Conservation (phyloP, 805 yeast genomes). For the Cyberlindnera misumaiensis region DNA sequence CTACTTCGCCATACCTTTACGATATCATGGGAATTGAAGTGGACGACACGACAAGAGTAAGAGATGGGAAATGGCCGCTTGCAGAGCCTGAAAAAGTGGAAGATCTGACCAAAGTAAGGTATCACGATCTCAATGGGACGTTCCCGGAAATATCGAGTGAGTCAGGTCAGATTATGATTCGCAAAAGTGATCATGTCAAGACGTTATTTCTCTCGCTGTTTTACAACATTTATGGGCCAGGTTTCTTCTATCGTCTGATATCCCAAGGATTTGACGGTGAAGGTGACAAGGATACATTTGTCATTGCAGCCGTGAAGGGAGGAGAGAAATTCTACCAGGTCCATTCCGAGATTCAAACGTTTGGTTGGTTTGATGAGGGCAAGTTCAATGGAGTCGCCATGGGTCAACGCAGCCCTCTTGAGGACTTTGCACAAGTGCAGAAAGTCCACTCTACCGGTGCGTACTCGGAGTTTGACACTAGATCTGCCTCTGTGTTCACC, state of each 20-base stretch:
- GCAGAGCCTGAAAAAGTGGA: conserved; percentile 3
- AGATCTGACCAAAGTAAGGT: conserved; percentile 30
- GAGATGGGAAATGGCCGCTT: conserved; percentile 20
- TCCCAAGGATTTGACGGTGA: conserved; percentile 73
- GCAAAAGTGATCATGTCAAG: conserved; percentile 51
- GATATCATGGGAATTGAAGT: conserved; percentile 40
- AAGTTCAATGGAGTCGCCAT: conserved; percentile 64
- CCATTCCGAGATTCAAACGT: conserved; percentile 19
- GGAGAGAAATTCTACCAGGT: conserved; percentile 43
- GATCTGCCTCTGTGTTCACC: conserved; percentile 23
- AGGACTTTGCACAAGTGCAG: conserved; percentile 36
- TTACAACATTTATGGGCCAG: conserved; percentile 62
- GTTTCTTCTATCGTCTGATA: conserved; percentile 57
- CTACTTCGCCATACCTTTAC: conserved; percentile 56
- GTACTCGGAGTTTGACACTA: conserved; percentile 10
- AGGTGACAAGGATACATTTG: conserved; percentile 76
- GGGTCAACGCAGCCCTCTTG: conserved; percentile 69
- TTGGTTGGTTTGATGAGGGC: conserved; percentile 25
- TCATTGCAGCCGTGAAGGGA: conserved; percentile 47
- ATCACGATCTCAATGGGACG: conserved; percentile 58
- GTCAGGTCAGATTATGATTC: conserved; percentile 61
- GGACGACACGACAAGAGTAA: conserved; percentile 17
- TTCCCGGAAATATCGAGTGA: conserved; percentile 64
- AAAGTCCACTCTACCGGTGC: conserved; percentile 1
- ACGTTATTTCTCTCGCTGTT: conserved; percentile 55